phyloP scores from a whole-genome alignment of 768 basidiomycete genomes.

The Auriscalpium vulgare region DNA sequence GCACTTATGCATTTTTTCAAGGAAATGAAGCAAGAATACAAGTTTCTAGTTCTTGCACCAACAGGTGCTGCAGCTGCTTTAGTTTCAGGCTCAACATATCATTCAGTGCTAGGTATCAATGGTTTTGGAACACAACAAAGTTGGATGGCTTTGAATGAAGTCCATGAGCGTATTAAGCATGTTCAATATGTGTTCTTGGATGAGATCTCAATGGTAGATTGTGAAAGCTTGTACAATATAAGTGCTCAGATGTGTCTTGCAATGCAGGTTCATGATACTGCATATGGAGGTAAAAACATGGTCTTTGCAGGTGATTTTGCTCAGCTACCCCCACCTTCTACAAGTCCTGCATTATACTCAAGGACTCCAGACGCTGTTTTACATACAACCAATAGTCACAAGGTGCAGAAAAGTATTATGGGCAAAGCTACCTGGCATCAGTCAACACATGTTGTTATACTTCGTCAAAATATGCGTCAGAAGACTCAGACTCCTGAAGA shows the following conservation, averaged over 20 bases:
- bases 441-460: conserved; percentile 14
- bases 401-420: conserved; percentile 3
- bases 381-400: background rate
- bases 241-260: conserved; percentile 17
- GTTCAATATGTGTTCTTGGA: conserved; percentile 35
- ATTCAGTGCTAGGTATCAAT: conserved; percentile 8
- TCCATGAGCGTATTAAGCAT: conserved; percentile 9
- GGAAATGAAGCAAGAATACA: background rate
- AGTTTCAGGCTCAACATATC: conserved; percentile 18
- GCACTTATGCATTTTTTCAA: conserved; percentile 11
- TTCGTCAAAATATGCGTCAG: conserved; percentile 15
- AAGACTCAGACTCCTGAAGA: conserved; percentile 16
- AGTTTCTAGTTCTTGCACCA: too few species aligned
- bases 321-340: conserved; percentile 27
- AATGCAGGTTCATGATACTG: too few species aligned
- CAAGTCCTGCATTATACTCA: conserved; percentile 16
- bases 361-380: background rate
- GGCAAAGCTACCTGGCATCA: conserved; percentile 16
- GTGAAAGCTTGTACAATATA: conserved; percentile 21
- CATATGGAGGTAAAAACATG: too few species aligned
- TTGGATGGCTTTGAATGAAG: background rate
- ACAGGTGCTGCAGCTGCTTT: conserved; percentile 14
- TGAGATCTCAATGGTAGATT: conserved; percentile 36
- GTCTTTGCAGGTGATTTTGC: conserved; percentile 43
- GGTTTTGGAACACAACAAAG: background rate